Evolutionary conservation across 2,329 filamentous ascomycete species (phyloP).

Genomic region (Pseudocercospora musae): DNA sequence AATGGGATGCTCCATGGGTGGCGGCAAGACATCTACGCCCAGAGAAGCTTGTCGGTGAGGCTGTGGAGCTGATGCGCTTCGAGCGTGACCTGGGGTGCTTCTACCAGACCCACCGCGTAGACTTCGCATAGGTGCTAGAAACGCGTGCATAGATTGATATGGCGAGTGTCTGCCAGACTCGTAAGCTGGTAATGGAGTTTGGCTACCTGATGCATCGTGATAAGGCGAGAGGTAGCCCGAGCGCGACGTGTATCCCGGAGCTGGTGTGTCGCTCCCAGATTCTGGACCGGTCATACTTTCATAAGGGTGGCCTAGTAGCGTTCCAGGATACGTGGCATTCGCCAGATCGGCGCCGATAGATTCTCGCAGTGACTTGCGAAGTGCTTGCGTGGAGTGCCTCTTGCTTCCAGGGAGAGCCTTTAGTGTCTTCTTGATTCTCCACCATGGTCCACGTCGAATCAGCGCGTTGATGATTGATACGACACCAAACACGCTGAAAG

Average conservation of each 20-base stretch:
- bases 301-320: conserved; percentile 3
- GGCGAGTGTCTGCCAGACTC: conserved; percentile 11
- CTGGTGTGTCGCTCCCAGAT: conserved; percentile 18
- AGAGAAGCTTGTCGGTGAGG: neutral
- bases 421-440: conserved; percentile 23
- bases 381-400: conserved; percentile 12
- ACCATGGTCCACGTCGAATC: conserved; percentile 28
- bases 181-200: conserved; percentile 21
- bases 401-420: conserved; percentile 19
- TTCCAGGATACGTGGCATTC: conserved; percentile 5
- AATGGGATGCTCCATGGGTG: conserved; percentile 4
- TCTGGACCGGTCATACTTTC: neutral
- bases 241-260: conserved; percentile 19
- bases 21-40: neutral
- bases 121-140: conserved; percentile 4
- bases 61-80: conserved; percentile 7
- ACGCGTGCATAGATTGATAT: conserved; percentile 11
- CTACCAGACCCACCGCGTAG: conserved; percentile 1
- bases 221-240: conserved; percentile 3
- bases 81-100: conserved; percentile 4
- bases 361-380: conserved; percentile 20
- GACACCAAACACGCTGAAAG: conserved; percentile 29
- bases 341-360: conserved; percentile 13
- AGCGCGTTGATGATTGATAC: conserved; percentile 29
- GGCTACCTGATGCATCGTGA: conserved; percentile 10